Evolutionary conservation across 2,329 filamentous ascomycete genomes (phyloP), one percentile per base, ranked within the genome.

Genomic region (Reticulascus tulasneorum): DNA sequence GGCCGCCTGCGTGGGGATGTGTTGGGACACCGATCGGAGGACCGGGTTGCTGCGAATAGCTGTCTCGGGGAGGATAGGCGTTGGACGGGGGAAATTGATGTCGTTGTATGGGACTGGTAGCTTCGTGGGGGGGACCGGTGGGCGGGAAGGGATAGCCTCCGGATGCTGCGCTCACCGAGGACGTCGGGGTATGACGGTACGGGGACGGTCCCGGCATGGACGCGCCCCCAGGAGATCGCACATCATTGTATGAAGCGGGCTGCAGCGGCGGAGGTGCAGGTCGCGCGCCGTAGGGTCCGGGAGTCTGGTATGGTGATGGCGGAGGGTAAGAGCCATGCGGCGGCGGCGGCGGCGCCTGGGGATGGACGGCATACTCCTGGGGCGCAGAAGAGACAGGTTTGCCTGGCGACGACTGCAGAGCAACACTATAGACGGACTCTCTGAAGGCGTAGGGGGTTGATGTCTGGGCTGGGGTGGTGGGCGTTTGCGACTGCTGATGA

Each of bases 61-160:
- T 66, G 39, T 76, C 69, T 42, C 67, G 60, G 30, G 59, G 59
- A 29, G 66, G 59, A 35, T 69, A 69, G 27, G 56, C 55, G 42
- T 62, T 56, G 16, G 60, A 46, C 20, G 71, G 65, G 11, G 68
- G 66, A 47, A 75, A 75, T 45, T 71, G 71, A 40, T 73, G 69
- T 28, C 69, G 67, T 53, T 73, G 69, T 38, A 67, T 62, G 16
- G 73, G 73, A 47, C 73, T 77, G 18, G 60, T 56, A 21, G 68
- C 58, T 35, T 66, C 63, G 22, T 64, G 62, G 19, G 63, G 52
- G 23, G 58, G 55, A 22, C 65, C 66, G 18, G 60, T 51, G 16
- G 62, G 57, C 19, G 73, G 72, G 30, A 77, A 77, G 1, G 73
- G 71, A 46, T 74, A 77, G 18, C 67, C 71, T 29, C 61, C 54